Evolutionary conservation across 1,284 basidiomycete species (phyloP).

Genomic region (Puccinia coronata): DNA sequence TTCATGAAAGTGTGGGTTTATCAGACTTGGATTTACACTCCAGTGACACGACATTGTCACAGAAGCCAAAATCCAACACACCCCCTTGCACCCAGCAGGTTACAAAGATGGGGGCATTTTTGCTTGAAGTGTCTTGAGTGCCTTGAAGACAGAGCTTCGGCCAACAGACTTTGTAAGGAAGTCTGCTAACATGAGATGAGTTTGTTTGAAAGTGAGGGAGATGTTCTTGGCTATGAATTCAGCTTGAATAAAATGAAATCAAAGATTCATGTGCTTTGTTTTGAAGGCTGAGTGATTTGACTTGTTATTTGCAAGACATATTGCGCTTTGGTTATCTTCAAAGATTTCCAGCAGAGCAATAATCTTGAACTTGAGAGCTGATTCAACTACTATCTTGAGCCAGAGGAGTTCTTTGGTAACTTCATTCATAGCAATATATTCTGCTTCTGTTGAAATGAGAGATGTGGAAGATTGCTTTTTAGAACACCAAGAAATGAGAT

Average conservation of each 20-base stretch:
- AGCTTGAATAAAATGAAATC: conserved; percentile 56
- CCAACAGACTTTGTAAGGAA: not conserved
- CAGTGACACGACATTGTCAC: too few relatives aligned
- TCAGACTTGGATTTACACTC: too few relatives aligned
- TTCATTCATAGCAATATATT: not conserved
- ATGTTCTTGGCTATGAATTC: conserved; percentile 38
- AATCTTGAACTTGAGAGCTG: conserved; percentile 51
- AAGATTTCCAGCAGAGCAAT: conserved; percentile 50
- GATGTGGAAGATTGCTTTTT: conserved; percentile 60
- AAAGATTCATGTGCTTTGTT: conserved; percentile 58
- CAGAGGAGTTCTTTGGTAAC: conserved; percentile 60
- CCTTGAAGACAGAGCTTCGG: too few relatives aligned
- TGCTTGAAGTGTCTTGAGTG: too few relatives aligned
- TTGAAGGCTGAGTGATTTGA: conserved; percentile 49
- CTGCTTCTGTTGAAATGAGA: conserved; percentile 55
- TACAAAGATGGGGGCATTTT: too few relatives aligned
- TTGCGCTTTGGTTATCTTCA: conserved; percentile 56
- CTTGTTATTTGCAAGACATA: conserved; percentile 52
- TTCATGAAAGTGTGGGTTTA: too few relatives aligned
- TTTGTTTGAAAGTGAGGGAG: not conserved
- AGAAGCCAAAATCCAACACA: too few relatives aligned
- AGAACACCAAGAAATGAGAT: conserved; percentile 60
- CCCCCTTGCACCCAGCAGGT: too few relatives aligned
- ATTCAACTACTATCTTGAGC: conserved; percentile 56
- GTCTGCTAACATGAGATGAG: too few relatives aligned